Base-by-base conservation (phyloP, 163 green algal species). In the Scenedesmus sp. region DNA sequence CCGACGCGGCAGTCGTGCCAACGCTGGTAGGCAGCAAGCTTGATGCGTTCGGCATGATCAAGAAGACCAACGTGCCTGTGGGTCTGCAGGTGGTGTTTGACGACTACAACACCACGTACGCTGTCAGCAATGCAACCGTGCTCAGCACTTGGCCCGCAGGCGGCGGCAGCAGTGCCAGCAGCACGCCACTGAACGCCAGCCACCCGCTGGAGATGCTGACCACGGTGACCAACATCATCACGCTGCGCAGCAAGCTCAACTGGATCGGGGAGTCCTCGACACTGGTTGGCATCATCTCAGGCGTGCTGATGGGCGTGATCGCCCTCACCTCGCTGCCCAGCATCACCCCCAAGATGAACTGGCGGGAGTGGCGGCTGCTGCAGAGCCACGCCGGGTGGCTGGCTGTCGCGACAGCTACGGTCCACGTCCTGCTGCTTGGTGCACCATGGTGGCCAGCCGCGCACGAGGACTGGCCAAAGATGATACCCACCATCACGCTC, bases 261-360 rank as follows among this genome's bases (percentile, higher is more conserved):
- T 93, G 84, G 90, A 81, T 91, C 46, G 90, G 90, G 18, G 90
- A 93, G 90, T n/a, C 65, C 35, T 91, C 84, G 30, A 93, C 89
- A 46, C 70, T 93, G 2, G 18, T 88, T 2, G 90, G 90, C 76
- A 93, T 93, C 84, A 80, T 87, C 16, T 3, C 72, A 81, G 86
- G 86, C 22, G n/a, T 40, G 24, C 51, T 91, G 73, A 91, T 91
- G 86, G 86, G 86, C 35, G 7, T 91, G n/a, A 85, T 79, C 51
- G 86, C 49, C 40, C 35, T 91, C 20, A 91, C 86, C 5, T 91
- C 86, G 4, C 4, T 91, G 86, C 86, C 86, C 20, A 73, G 46
- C 51, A 68, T 91, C 44, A 91, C 86, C n/a, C 86, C 86, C 12
- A 85, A 91, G 35, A 51, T 91, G 42, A 91, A 91, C 73, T 91